phyloP scores from a whole-genome alignment of 352 stramenopile species.

The Saprolegnia parasitica region DNA sequence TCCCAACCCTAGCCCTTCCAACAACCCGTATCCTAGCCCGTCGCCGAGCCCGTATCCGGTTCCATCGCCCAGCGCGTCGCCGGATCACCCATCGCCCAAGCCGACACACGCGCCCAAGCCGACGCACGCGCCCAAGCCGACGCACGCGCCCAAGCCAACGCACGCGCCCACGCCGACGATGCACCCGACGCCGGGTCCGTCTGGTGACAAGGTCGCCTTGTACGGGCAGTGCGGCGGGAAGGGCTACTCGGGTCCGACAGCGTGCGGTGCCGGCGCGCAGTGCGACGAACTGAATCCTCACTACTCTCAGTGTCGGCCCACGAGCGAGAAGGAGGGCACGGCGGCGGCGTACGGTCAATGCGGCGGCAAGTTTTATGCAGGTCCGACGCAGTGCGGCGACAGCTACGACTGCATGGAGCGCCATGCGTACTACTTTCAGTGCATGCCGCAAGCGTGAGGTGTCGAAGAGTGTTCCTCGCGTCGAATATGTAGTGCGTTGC shows the following conservation, averaged over 20 bases:
- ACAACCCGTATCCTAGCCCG: too few relatives aligned
- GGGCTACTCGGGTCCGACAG: neutral
- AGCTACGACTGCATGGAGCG: neutral
- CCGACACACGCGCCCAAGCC: neutral
- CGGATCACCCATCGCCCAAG: too few relatives aligned
- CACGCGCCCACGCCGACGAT: neutral
- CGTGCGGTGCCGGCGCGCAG: constrained; percentile 20
- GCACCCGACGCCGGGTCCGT: neutral
- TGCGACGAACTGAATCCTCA: constrained; percentile 4
- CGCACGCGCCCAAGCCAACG: neutral
- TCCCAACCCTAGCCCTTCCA: neutral
- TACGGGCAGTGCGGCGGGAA: constrained; percentile 22
- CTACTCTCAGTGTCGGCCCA: constrained; percentile 24
- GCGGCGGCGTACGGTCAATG: constrained; percentile 11
- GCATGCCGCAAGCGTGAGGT: constrained; percentile 21
- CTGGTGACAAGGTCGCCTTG: neutral
- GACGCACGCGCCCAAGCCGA: neutral
- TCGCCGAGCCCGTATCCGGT: too few relatives aligned
- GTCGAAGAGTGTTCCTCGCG: too few relatives aligned
- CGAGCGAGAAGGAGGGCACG: neutral
- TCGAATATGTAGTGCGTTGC: too few relatives aligned
- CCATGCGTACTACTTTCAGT: constrained; percentile 22
- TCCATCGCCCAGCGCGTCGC: too few relatives aligned
- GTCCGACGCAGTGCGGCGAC: neutral
- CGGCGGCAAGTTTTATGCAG: constrained; percentile 16